Base-by-base conservation (phyloP, 2,329 filamentous ascomycete species). In the Aspergillus aculeatinus region DNA sequence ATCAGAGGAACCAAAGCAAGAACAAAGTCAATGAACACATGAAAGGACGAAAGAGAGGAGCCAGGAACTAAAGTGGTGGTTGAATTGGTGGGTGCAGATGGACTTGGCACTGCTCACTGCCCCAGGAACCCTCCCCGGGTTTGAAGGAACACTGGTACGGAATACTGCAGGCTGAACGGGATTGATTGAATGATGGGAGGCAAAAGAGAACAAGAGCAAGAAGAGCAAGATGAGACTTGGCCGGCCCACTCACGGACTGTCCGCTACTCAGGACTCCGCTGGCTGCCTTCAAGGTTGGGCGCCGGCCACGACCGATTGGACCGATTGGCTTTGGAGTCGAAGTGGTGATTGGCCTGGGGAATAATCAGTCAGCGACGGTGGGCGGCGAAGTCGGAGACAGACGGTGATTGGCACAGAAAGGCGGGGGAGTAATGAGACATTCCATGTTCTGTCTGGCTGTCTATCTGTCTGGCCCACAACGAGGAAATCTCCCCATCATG, bases 1-100 rank as follows among this genome's bases (percentile, higher is more conserved):
- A 53, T 53, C 51, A 48, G 29, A 48, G 53, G 25, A 55, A 21
- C 27, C 48, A 50, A 25, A 27, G 42, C 44, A 44, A 53, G 51
- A n/a, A 42, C 23, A 23, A 44, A 27, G 21, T 23, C 19, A 44
- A 19, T 27, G 16, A 16, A 53, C 19, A n/a, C 21, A 53, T 25
- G 19, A 44, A 19, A n/a, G 33, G 35, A 42, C 33, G 42, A 53
- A 11, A 53, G 51, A 53, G 33, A 27, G 27, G 51, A 44, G 42
- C 47, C 21, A 25, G 23, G 21, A 25, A 39, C 51, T 21, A 29
- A 53, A 23, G 51, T 31, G 14, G 51, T n/a, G 16, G 16, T 16
- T 44, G 16, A 16, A 7, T 16, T 44, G 5, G 39, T 16, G 14
- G 39, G 16, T 35, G 33, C 33, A 35, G 33, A 9, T 16, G 4